Evolutionary conservation across 164 flowering plant species (phyloP).

Genomic region (Vitis riparia): DNA sequence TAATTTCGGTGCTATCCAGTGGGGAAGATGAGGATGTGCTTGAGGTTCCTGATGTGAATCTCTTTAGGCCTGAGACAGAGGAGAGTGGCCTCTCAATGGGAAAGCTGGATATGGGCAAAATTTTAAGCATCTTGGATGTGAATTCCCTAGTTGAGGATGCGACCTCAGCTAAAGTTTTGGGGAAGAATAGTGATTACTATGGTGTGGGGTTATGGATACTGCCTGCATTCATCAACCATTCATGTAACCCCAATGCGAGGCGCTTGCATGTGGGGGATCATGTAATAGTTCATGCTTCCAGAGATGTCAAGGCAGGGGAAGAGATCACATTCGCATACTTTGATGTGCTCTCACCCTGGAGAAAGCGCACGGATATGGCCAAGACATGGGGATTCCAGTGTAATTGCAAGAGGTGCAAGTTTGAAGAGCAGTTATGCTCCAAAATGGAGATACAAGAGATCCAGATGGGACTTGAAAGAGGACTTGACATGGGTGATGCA

Average conservation of each 20-base stretch:
- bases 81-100: background rate
- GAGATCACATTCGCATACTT: slow-evolving; percentile 85
- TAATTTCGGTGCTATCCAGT: slow-evolving; percentile 27
- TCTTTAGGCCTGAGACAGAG: slow-evolving; percentile 61
- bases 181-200: slow-evolving; percentile 59
- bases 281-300: slow-evolving; percentile 62
- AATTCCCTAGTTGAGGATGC: slow-evolving; percentile 76
- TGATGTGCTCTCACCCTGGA: slow-evolving; percentile 55
- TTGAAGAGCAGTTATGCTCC: slow-evolving; percentile 43
- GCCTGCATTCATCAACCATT: slow-evolving; percentile 83
- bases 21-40: slow-evolving; percentile 58
- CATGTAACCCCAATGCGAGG: slow-evolving; percentile 78
- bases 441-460: slow-evolving; percentile 56
- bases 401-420: slow-evolving; percentile 71
- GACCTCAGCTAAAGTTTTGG: slow-evolving; percentile 58
- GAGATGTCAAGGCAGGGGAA: slow-evolving; percentile 80
- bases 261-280: slow-evolving; percentile 79
- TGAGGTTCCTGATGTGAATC: slow-evolving; percentile 58
- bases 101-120: slow-evolving; percentile 33
- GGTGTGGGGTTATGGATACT: slow-evolving; percentile 85
- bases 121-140: slow-evolving; percentile 73
- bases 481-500: slow-evolving; percentile 46
- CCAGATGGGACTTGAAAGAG: slow-evolving; percentile 51
- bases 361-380: slow-evolving; percentile 50
- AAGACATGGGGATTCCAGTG: slow-evolving; percentile 78